phyloP scores from a whole-genome alignment of 176 grass and related monocot species.

The Oryza meridionalis region DNA sequence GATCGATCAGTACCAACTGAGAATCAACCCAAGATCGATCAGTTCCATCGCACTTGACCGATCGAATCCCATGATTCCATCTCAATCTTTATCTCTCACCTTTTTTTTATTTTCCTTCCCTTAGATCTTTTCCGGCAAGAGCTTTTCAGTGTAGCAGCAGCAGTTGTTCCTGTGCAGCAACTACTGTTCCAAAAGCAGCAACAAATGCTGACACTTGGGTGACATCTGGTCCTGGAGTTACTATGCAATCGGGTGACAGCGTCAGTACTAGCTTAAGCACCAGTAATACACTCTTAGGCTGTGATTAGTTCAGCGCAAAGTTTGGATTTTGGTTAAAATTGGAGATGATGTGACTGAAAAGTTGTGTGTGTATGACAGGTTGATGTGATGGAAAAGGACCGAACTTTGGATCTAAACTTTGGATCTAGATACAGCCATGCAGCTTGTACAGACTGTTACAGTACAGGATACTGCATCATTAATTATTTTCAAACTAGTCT shows the following conservation, averaged over 20 bases:
- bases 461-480: neutral
- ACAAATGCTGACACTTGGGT: neutral
- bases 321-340: too few species aligned
- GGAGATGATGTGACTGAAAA: too few species aligned
- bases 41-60: conserved; percentile 7
- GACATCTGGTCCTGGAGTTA: neutral
- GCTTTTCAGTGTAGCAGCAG: neutral
- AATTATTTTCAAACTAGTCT: neutral
- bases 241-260: too few species aligned
- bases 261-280: too few species aligned
- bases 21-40: conserved; percentile 17
- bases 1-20: neutral
- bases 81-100: neutral
- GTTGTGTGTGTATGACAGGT: too few species aligned
- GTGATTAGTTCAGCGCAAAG: too few species aligned
- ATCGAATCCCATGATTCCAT: neutral
- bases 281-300: too few species aligned
- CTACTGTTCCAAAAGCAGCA: neutral
- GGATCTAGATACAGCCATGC: too few species aligned
- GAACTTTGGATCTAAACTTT: too few species aligned
- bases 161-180: neutral
- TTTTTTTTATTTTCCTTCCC: neutral
- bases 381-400: too few species aligned
- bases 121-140: neutral
- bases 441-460: neutral